phyloP scores from a whole-genome alignment of 805 yeast genomes.

The Candida manassasensis region DNA sequence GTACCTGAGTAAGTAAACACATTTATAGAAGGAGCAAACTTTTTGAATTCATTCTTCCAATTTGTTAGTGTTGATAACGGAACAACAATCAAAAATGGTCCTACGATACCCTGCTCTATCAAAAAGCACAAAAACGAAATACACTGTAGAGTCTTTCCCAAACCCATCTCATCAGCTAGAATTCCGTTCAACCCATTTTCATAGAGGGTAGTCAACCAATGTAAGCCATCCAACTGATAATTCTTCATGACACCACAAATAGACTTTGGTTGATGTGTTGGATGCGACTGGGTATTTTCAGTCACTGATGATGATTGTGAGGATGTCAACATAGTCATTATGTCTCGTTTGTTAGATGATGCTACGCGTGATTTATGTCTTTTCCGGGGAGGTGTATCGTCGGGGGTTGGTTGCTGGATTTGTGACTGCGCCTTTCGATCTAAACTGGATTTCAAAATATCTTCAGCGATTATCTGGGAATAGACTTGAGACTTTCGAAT shows the following conservation, averaged over 20 bases:
- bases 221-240: constrained; percentile 85
- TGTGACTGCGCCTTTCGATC: constrained; percentile 14
- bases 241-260: constrained; percentile 61
- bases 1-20: constrained; percentile 62
- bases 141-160: constrained; percentile 90
- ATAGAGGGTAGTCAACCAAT: constrained; percentile 83
- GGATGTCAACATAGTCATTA: constrained; percentile 16
- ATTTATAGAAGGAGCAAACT: constrained; percentile 68
- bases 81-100: constrained; percentile 75
- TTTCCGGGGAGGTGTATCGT: constrained; percentile 15
- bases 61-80: constrained; percentile 83
- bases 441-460: constrained; percentile 52
- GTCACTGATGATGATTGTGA: constrained; percentile 9
- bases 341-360: constrained; percentile 11
- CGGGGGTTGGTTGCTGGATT: constrained; percentile 8
- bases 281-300: neutral
- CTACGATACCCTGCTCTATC: constrained; percentile 70
- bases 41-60: constrained; percentile 71
- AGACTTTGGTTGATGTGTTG: constrained; percentile 23
- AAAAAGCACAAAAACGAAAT: constrained; percentile 73
- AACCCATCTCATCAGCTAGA: constrained; percentile 96
- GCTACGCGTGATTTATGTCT: constrained; percentile 9
- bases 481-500: constrained; percentile 87
- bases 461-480: constrained; percentile 80
- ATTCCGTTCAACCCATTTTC: constrained; percentile 95